A percentile compares a stretch with the other conserved stretches of the same genome.
Evolutionary conservation across 1,284 basidiomycete genomes (phyloP).

Genomic region (Wallemia ichthyophaga): DNA sequence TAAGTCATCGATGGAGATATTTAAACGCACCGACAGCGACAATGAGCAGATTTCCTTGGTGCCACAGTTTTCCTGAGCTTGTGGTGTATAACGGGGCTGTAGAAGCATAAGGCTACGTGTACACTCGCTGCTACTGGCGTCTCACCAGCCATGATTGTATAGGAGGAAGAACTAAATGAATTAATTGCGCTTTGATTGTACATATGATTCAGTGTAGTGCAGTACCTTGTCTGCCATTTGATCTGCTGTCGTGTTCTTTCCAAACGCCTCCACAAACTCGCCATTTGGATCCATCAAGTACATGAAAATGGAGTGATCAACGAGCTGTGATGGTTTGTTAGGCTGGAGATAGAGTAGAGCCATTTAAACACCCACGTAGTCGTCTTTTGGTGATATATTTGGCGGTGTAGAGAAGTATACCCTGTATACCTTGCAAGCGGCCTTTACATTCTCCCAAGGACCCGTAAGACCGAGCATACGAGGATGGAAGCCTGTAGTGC

Average conservation of each 20-base stretch:
- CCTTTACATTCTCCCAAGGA: slow-evolving; percentile 53
- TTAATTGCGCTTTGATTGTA: not conserved
- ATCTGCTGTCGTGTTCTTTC: slow-evolving; percentile 40
- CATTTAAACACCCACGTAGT: slow-evolving; percentile 33
- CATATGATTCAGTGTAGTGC: slow-evolving; percentile 17
- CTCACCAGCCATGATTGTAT: not conserved
- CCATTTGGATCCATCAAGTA: slow-evolving; percentile 95
- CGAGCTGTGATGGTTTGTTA: not conserved
- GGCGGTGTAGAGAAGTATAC: slow-evolving; percentile 98
- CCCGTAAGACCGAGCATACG: slow-evolving; percentile 67
- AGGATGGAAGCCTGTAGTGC: slow-evolving; percentile 50
- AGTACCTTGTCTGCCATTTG: slow-evolving; percentile 30
- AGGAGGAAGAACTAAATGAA: not conserved
- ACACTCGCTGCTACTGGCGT: not conserved
- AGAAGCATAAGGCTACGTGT: not conserved
- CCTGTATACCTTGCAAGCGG: slow-evolving; percentile 73
- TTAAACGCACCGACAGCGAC: slow-evolving; percentile 11
- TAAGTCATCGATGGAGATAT: not conserved
- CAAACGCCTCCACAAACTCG: slow-evolving; percentile 87
- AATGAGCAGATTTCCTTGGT: slow-evolving; percentile 14
- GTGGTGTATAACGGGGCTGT: slow-evolving; percentile 11
- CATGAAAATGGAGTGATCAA: slow-evolving; percentile 43
- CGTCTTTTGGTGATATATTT: slow-evolving; percentile 33
- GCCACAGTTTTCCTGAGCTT: slow-evolving; percentile 11
- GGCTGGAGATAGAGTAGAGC: not conserved